Evolutionary conservation across 2,329 filamentous ascomycete genomes (phyloP).

Genomic region (Epichloe coenophiala): DNA sequence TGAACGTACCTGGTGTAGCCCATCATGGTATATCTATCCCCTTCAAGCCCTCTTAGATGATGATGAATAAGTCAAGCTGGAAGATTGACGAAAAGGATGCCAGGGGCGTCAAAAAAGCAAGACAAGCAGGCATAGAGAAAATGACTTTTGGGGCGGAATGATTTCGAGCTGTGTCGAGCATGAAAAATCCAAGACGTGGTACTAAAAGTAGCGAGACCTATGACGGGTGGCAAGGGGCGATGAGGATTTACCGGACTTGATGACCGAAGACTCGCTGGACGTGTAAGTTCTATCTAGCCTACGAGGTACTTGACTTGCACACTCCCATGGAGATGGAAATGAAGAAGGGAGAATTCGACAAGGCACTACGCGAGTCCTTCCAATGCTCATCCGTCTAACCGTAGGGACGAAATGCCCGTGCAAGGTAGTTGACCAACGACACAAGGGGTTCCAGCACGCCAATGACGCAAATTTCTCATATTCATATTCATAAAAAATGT

Average conservation of each 20-base stretch:
- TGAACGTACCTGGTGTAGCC: neutral
- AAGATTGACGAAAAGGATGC: neutral
- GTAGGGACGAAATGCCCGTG: too few relatives aligned
- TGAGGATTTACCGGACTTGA: too few relatives aligned
- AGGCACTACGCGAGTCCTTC: too few relatives aligned
- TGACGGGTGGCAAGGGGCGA: neutral
- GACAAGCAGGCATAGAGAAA: neutral
- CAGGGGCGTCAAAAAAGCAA: neutral
- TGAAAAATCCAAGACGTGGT: neutral
- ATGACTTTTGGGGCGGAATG: neutral
- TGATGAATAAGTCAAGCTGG: neutral
- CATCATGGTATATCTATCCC: too few relatives aligned
- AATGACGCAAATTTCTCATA: constrained; percentile 12
- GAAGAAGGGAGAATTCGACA: too few relatives aligned
- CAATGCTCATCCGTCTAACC: too few relatives aligned
- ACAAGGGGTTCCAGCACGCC: constrained; percentile 2
- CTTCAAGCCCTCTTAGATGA: neutral
- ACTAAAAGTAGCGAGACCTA: neutral
- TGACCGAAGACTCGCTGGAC: too few relatives aligned
- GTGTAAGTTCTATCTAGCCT: too few relatives aligned
- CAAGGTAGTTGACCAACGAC: too few relatives aligned
- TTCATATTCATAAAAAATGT: constrained; percentile 11
- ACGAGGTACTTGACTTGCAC: too few relatives aligned
- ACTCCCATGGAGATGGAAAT: too few relatives aligned
- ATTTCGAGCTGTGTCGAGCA: neutral